Percentiles rank a stretch among this genome's conserved stretches.
phyloP scores from a whole-genome alignment of 306 rosid genomes.

The Calophaca sinica region DNA sequence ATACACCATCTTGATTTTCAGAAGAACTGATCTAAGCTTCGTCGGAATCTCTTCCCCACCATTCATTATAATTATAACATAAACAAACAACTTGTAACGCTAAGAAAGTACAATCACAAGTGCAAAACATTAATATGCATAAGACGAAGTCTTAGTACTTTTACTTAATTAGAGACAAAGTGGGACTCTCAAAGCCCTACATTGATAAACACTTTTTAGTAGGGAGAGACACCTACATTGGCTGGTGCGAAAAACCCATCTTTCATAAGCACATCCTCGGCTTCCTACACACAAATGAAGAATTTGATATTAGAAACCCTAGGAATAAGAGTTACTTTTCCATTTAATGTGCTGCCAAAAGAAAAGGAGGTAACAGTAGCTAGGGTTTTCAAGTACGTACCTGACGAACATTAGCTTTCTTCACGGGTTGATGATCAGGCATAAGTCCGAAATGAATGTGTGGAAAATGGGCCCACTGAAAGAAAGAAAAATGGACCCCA shows the following conservation, averaged over 20 bases:
- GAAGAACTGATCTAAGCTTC: slow-evolving; percentile 33
- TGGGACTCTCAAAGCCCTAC: slow-evolving; percentile 35
- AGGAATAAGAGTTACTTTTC: slow-evolving; percentile 40
- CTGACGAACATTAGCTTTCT: slow-evolving; percentile 78
- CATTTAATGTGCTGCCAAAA: slow-evolving; percentile 39
- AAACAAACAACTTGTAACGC: slow-evolving; percentile 41
- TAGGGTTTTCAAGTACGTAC: slow-evolving; percentile 72
- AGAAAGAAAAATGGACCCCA: slow-evolving; percentile 38
- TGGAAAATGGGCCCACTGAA: slow-evolving; percentile 99
- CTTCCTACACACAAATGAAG: slow-evolving; percentile 62
- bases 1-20: slow-evolving; percentile 7
- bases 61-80: slow-evolving; percentile 26
- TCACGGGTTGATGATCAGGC: slow-evolving; percentile 89
- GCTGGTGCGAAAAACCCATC: slow-evolving; percentile 73
- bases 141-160: slow-evolving; percentile 43
- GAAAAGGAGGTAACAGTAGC: slow-evolving; percentile 20
- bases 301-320: slow-evolving; percentile 37
- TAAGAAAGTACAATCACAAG: slow-evolving; percentile 44
- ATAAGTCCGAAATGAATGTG: slow-evolving; percentile 95
- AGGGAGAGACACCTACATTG: slow-evolving; percentile 80
- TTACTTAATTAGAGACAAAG: slow-evolving; percentile 36
- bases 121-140: slow-evolving; percentile 48
- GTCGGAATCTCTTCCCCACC: slow-evolving; percentile 29
- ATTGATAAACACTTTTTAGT: slow-evolving; percentile 41
- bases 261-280: slow-evolving; percentile 76